phyloP scores from a whole-genome alignment of 78 protist species.

The Tieghemostelium lacteum region DNA sequence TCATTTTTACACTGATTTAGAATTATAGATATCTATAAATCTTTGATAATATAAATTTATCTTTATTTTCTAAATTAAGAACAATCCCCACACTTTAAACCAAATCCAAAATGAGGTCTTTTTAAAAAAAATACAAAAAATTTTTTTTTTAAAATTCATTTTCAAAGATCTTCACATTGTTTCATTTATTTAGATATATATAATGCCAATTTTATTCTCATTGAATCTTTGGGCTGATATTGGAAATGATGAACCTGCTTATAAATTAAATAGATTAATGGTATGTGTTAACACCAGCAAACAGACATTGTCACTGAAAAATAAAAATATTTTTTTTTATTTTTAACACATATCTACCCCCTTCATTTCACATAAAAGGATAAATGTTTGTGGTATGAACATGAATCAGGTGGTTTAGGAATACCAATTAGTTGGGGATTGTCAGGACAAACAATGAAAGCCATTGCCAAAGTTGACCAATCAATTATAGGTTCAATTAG shows the following conservation, averaged over 20 bases:
- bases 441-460: conserved; percentile 78
- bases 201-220: conserved; percentile 21
- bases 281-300: not conserved
- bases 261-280: conserved; percentile 59
- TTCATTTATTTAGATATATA: not conserved
- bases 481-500: conserved; percentile 65
- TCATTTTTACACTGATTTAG: not conserved
- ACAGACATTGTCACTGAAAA: not conserved
- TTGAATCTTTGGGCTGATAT: conserved; percentile 81
- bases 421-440: conserved; percentile 74
- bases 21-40: too few species aligned
- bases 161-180: too few species aligned
- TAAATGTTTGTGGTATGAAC: conserved; percentile 59
- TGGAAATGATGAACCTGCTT: conserved; percentile 61
- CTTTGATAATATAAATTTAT: too few species aligned
- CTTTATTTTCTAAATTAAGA: too few species aligned
- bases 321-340: not conserved
- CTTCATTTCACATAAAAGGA: too few species aligned
- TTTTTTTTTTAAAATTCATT: too few species aligned
- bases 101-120: too few species aligned
- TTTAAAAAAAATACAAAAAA: too few species aligned
- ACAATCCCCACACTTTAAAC: too few species aligned
- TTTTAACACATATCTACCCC: not conserved
- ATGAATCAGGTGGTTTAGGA: conserved; percentile 44
- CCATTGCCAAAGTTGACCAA: conserved; percentile 26